phyloP scores from a whole-genome alignment of 2,329 filamentous ascomycete species.

The Berkeleyomyces rouxiae region DNA sequence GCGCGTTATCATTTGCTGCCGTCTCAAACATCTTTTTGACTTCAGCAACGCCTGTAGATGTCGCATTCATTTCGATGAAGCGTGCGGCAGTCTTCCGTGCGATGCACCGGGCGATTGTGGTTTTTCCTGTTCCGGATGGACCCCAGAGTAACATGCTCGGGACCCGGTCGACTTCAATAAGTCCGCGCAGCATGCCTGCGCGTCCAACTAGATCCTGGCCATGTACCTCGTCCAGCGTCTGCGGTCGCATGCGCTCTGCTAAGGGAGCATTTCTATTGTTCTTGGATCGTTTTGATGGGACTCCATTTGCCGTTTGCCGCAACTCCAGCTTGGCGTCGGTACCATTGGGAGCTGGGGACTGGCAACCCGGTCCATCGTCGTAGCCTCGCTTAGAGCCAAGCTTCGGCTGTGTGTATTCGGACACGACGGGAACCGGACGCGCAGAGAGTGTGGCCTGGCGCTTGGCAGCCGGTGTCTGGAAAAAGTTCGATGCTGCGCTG shows the following conservation, averaged over 20 bases:
- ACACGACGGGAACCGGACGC: neutral
- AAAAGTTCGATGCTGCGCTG: conserved; percentile 40
- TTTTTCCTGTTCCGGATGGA: conserved; percentile 66
- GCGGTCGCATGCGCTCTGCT: conserved; percentile 85
- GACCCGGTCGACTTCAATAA: conserved; percentile 73
- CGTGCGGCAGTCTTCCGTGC: conserved; percentile 65
- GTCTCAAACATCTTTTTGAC: conserved; percentile 86
- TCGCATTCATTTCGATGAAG: conserved; percentile 93
- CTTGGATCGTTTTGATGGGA: conserved; percentile 44
- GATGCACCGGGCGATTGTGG: conserved; percentile 82
- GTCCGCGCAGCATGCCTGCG: conserved; percentile 63
- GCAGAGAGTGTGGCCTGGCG: conserved; percentile 25
- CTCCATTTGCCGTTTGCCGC: neutral
- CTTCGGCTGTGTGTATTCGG: neutral
- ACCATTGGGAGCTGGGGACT: neutral
- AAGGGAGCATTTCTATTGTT: conserved; percentile 60
- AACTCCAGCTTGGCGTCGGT: neutral
- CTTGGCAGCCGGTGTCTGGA: conserved; percentile 44
- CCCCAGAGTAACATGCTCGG: conserved; percentile 96
- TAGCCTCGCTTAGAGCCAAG: conserved; percentile 29
- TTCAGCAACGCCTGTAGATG: conserved; percentile 70
- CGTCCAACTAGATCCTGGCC: conserved; percentile 85
- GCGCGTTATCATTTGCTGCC: conserved; percentile 57
- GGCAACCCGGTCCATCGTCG: conserved; percentile 34
- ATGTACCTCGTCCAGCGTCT: conserved; percentile 66